Evolutionary conservation across 352 stramenopile species (phyloP), one percentile per base, ranked within the genome.

Genomic region (Pythium utonaiense): DNA sequence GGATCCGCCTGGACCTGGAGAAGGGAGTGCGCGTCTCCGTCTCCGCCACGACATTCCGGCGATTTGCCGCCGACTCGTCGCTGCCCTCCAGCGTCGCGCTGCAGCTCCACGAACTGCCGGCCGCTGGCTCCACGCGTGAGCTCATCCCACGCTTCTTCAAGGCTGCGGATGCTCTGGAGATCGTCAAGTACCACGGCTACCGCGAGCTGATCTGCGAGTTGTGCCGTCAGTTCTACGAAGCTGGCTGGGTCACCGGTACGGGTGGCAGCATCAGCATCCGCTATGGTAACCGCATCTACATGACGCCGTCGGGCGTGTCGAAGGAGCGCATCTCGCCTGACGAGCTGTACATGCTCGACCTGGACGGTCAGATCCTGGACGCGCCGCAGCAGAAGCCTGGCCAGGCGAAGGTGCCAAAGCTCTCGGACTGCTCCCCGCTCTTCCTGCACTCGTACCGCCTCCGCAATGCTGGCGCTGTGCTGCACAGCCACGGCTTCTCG

Each of bases 281-380:
- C 28, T 78, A 91, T 24, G 90, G 90, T 13, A 97, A 94, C 64
- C 80, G 92, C 38, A 90, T 98, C 49, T 98, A 96, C 82, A 96
- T 98, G 73, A 97, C 95, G 25, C 96, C 96, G 6, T 97, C 88
- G 13, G 95, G 95, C n/a, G 92, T 98, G 40, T 91, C 97, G 53
- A 98, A 98, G 70, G 96, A 99, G 75, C 92, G 96, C 56, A 96
- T 99, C 57, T 69, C 95, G 38, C 90, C 93, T 0, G 87, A 98
- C 57, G 95, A 99, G 58, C 73, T 99, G 7, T 99, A 98, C 72
- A 81, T 98, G 67, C 77, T 99, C 21, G 91, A 97, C 60, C 71
- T 92, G 56, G 79, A 96, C 49, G 78, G 83, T 27, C 71, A 75
- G 41, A 73, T 98, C 13, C 73, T 98, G 17, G 74, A 86, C 38